Percentiles rank a stretch among this genome's conserved stretches.
Evolutionary conservation across 768 basidiomycete genomes (phyloP).

Genomic region (Mycena rebaudengoi): DNA sequence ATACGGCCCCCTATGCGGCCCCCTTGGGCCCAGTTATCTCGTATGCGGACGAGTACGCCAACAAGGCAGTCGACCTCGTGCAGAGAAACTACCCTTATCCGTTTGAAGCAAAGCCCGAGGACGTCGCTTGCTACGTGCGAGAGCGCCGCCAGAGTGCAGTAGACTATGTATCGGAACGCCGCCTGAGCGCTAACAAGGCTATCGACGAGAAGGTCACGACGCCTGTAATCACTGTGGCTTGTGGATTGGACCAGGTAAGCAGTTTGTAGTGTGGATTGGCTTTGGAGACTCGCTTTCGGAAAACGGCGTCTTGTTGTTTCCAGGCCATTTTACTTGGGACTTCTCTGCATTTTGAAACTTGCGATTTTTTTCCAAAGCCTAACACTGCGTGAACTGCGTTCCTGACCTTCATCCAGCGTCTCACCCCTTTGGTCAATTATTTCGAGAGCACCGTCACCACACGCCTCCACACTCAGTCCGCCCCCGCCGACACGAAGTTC

Average conservation of each 20-base stretch:
- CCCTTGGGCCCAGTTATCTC: slow-evolving; percentile 72
- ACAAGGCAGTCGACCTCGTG: slow-evolving; percentile 79
- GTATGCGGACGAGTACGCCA: slow-evolving; percentile 63
- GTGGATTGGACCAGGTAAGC: slow-evolving; percentile 77
- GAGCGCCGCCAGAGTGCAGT: slow-evolving; percentile 63
- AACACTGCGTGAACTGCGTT: too few relatives aligned
- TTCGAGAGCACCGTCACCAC: slow-evolving; percentile 63
- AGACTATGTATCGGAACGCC: slow-evolving; percentile 46
- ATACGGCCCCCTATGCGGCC: slow-evolving; percentile 71
- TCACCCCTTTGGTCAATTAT: slow-evolving; percentile 80
- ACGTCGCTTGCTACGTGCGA: slow-evolving; percentile 68
- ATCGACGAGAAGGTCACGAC: slow-evolving; percentile 72
- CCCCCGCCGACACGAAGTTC: slow-evolving; percentile 65
- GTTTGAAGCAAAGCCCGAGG: slow-evolving; percentile 78
- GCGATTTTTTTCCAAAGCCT: too few relatives aligned
- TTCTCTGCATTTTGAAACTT: too few relatives aligned
- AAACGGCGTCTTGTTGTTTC: too few relatives aligned
- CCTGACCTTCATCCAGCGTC: slow-evolving; percentile 64
- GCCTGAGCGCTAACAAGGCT: slow-evolving; percentile 60
- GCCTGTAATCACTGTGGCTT: slow-evolving; percentile 68
- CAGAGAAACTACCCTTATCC: slow-evolving; percentile 79
- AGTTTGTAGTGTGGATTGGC: too few relatives aligned
- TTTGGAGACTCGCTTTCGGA: too few relatives aligned
- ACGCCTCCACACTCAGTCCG: slow-evolving; percentile 54
- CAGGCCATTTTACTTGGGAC: too few relatives aligned